Evolutionary conservation across 148 eudicot genomes (phyloP).

Genomic region (Mesembryanthemum crystallinum): DNA sequence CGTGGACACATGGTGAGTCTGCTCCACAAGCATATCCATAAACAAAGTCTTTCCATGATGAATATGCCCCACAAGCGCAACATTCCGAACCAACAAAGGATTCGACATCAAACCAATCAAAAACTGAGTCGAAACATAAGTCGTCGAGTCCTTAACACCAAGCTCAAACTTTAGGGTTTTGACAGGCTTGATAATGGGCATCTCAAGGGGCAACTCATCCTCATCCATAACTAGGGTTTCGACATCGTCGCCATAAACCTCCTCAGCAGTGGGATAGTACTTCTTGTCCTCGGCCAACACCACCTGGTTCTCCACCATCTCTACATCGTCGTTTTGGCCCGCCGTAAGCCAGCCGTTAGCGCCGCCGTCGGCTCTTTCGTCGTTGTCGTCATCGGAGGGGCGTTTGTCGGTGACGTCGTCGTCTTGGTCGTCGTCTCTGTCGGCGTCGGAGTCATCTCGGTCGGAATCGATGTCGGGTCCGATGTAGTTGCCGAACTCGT

Average conservation of each 20-base stretch:
- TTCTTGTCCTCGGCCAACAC: slow-evolving; percentile 94
- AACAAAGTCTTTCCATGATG: slow-evolving; percentile 91
- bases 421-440: slow-evolving; percentile 33
- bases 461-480: slow-evolving; percentile 90
- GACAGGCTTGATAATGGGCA: slow-evolving; percentile 83
- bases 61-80: slow-evolving; percentile 82
- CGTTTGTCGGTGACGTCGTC: slow-evolving; percentile 35
- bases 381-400: slow-evolving; percentile 7
- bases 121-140: slow-evolving; percentile 94
- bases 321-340: slow-evolving; percentile 51
- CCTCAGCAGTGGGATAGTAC: slow-evolving; percentile 95
- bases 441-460: slow-evolving; percentile 53
- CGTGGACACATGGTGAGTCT: slow-evolving; percentile 83
- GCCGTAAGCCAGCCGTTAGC: slow-evolving; percentile 76
- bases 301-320: slow-evolving; percentile 62
- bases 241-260: slow-evolving; percentile 95
- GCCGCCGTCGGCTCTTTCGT: slow-evolving; percentile 29
- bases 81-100: slow-evolving; percentile 85
- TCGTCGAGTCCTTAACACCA: slow-evolving; percentile 88
- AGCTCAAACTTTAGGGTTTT: slow-evolving; percentile 79
- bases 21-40: slow-evolving; percentile 98
- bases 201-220: slow-evolving; percentile 87
- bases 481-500: slow-evolving; percentile 97
- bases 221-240: slow-evolving; percentile 98
- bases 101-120: slow-evolving; percentile 85